A percentile compares a stretch with the other conserved stretches of the same genome.
These are phyloP conservation scores for Lachancea dasiensis DNA, from an alignment of 805 yeast species.

Conservation along the genomic window DNA sequence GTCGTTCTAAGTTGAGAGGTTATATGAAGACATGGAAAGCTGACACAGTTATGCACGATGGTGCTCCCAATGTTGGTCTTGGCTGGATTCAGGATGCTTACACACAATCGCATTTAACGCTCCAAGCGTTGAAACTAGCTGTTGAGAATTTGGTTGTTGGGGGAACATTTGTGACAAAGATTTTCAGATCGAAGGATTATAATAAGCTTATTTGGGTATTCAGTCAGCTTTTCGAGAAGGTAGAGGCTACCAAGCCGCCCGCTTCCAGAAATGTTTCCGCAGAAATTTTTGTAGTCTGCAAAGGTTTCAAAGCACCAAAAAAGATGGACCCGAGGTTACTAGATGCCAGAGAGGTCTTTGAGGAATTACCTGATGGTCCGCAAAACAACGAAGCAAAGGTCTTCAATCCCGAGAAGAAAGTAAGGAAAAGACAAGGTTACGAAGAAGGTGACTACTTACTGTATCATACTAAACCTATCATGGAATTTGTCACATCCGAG, in stretches of 20 bases:
- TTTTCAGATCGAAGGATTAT: slow-evolving; percentile 98
- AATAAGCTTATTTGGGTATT: slow-evolving; percentile 97
- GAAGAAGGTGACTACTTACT: slow-evolving; percentile 82
- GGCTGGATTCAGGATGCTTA: slow-evolving; percentile 99
- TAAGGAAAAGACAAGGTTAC: slow-evolving; percentile 91
- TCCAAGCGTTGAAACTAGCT: slow-evolving; percentile 90
- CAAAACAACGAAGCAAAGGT: slow-evolving; percentile 86
- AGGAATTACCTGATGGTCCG: slow-evolving; percentile 72
- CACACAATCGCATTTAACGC: slow-evolving; percentile 92
- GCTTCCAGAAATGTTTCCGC: slow-evolving; percentile 99
- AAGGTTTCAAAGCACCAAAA: slow-evolving; percentile 93
- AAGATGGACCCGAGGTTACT: slow-evolving; percentile 86
- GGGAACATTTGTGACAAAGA: slow-evolving; percentile 93
- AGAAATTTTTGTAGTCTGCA: slow-evolving; percentile 95
- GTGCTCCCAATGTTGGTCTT: slow-evolving; percentile 99
- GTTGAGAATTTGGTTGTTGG: slow-evolving; percentile 87
- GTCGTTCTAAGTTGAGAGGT: slow-evolving; percentile 89
- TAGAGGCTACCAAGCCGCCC: slow-evolving; percentile 98
- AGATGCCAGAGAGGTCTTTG: slow-evolving; percentile 91
- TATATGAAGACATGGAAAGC: slow-evolving; percentile 99
- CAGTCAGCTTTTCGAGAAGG: slow-evolving; percentile 90
- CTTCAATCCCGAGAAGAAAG: slow-evolving; percentile 88
- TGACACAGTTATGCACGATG: slow-evolving; percentile 95
- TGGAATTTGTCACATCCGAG: slow-evolving; percentile 76
- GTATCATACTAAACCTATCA: slow-evolving; percentile 63